A percentile compares a stretch with the other conserved stretches of the same genome.
Conservation (phyloP, 257 asterid species). For the Parsonsia alboflavescens region DNA sequence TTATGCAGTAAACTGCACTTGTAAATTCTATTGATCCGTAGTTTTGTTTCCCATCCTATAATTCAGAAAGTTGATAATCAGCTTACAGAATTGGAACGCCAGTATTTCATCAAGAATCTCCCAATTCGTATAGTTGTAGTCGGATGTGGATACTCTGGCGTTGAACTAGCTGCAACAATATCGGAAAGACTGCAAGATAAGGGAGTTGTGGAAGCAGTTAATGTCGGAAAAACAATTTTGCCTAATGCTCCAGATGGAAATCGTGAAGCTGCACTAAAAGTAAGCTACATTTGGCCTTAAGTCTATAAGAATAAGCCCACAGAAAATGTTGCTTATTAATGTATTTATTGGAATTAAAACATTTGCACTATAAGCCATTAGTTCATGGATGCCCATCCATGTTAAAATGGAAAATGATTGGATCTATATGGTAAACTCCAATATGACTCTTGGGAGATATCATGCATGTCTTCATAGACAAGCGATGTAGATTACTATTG, state of each 20-base stretch:
- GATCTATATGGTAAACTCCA: neutral
- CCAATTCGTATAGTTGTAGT: slow-evolving; percentile 76
- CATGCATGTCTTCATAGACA: neutral
- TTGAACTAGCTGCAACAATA: slow-evolving; percentile 91
- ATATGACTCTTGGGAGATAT: neutral
- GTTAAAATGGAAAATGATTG: neutral
- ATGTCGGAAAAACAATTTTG: slow-evolving; percentile 62
- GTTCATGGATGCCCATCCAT: neutral
- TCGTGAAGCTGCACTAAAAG: slow-evolving; percentile 84
- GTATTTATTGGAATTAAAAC: neutral
- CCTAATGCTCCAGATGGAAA: slow-evolving; percentile 83
- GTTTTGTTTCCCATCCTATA: slow-evolving; percentile 14
- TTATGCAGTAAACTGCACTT: slow-evolving; percentile 9
- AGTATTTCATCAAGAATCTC: slow-evolving; percentile 58
- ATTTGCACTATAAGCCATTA: neutral
- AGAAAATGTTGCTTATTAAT: neutral
- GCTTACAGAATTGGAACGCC: slow-evolving; percentile 64
- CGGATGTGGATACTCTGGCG: slow-evolving; percentile 96
- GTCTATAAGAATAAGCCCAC: neutral
- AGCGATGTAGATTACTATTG: neutral
- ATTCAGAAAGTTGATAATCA: slow-evolving; percentile 74
- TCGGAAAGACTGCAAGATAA: slow-evolving; percentile 75
- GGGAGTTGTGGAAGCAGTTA: slow-evolving; percentile 80
- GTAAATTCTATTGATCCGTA: slow-evolving; percentile 13
- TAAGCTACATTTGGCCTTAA: slow-evolving; percentile 27